Conservation (phyloP, 345 rosid genomes). For the Streptanthus diversifolius region DNA sequence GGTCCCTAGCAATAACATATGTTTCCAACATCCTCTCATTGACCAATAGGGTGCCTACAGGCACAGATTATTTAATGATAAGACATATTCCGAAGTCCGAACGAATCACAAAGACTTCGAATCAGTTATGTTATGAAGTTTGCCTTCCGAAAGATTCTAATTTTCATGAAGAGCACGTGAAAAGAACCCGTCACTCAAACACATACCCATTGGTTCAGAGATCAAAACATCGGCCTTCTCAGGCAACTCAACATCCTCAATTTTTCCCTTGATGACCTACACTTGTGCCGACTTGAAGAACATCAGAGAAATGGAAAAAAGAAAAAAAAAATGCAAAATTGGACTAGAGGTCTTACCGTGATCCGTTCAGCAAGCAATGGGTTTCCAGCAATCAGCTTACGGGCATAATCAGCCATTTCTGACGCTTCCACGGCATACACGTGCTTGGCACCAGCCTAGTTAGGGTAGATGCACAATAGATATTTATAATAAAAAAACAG, state of each 20-base stretch:
- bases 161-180: conserved; percentile 17
- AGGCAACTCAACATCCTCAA: conserved; percentile 90
- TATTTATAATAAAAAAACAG: not conserved
- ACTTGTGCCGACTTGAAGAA: conserved; percentile 1
- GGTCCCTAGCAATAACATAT: conserved; percentile 91
- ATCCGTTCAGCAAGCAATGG: conserved; percentile 71
- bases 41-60: conserved; percentile 75
- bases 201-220: conserved; percentile 95
- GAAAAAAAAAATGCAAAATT: not conserved
- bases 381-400: conserved; percentile 87
- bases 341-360: conserved; percentile 48
- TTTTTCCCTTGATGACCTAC: conserved; percentile 90
- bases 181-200: conserved; percentile 5
- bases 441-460: conserved; percentile 96
- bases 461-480: not conserved
- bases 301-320: conserved; percentile 5
- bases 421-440: conserved; percentile 98
- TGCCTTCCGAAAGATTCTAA: conserved; percentile 12
- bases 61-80: not conserved
- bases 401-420: conserved; percentile 95
- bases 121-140: not conserved
- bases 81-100: not conserved
- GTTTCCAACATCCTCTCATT: conserved; percentile 97
- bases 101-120: not conserved
- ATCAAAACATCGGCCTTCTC: conserved; percentile 93